These are phyloP conservation scores for Backusella sp. DNA, from an alignment of 192 early-diverging fungal species.

Conservation along the genomic window DNA sequence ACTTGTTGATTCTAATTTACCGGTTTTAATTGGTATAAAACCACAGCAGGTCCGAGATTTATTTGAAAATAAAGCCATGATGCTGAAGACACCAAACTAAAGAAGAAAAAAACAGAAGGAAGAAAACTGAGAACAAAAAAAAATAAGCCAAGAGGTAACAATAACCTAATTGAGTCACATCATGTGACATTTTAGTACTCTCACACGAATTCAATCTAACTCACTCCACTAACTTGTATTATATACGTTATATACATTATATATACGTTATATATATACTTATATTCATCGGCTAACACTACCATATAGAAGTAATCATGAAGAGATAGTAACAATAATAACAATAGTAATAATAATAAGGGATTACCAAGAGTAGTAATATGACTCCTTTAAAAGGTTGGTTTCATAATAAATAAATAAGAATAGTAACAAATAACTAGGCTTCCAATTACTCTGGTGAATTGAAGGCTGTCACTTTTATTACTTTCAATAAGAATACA, in stretches of 20 bases:
- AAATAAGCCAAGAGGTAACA: not conserved
- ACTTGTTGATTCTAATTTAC: not conserved
- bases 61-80: conserved; percentile 8
- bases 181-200: not conserved
- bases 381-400: not conserved
- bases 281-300: too few species aligned
- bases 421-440: not conserved
- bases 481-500: too few species aligned
- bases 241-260: too few species aligned
- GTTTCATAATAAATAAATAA: not conserved
- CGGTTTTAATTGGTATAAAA: conserved; percentile 14
- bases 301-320: too few species aligned
- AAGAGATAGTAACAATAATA: too few species aligned
- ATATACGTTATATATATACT: too few species aligned
- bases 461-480: too few species aligned
- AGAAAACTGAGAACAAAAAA: not conserved
- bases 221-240: too few species aligned
- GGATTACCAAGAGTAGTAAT: not conserved
- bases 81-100: not conserved
- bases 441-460: too few species aligned
- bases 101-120: not conserved
- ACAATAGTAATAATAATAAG: not conserved
- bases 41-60: conserved; percentile 4
- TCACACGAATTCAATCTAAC: too few species aligned
- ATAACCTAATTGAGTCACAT: not conserved